phyloP scores from a whole-genome alignment of 129 eudicot genomes.

The Tagetes patula region DNA sequence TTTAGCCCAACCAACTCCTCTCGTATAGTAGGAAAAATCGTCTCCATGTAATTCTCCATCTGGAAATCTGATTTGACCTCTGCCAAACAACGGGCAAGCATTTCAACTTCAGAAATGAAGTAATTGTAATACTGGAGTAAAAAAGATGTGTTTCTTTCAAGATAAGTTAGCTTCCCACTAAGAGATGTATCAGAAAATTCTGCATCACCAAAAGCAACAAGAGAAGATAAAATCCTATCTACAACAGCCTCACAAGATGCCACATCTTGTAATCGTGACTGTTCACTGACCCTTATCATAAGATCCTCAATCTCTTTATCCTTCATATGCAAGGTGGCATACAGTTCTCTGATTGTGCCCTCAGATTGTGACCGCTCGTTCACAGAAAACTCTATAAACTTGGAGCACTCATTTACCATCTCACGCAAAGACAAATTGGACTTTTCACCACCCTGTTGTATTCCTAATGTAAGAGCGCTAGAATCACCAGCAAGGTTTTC shows the following conservation, averaged over 20 bases:
- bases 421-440: constrained; percentile 44
- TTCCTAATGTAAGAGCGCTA: constrained; percentile 26
- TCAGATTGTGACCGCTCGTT: constrained; percentile 48
- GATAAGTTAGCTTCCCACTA: constrained; percentile 52
- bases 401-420: constrained; percentile 61
- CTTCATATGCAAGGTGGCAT: constrained; percentile 42
- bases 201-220: constrained; percentile 41
- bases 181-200: constrained; percentile 51
- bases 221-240: constrained; percentile 52
- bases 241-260: constrained; percentile 40
- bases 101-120: constrained; percentile 55
- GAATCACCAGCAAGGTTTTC: constrained; percentile 27
- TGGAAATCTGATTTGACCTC: constrained; percentile 48
- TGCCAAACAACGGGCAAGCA: constrained; percentile 55
- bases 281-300: constrained; percentile 42
- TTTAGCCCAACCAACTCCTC: constrained; percentile 53
- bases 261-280: constrained; percentile 40
- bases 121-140: constrained; percentile 56
- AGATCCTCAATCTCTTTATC: constrained; percentile 66
- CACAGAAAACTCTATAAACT: constrained; percentile 37
- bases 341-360: constrained; percentile 47
- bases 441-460: constrained; percentile 34
- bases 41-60: constrained; percentile 51
- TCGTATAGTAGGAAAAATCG: constrained; percentile 44
- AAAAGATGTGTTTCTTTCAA: constrained; percentile 48